Evolutionary conservation across 2,329 filamentous ascomycete genomes (phyloP).

Genomic region (Cladorrhinum sp.): DNA sequence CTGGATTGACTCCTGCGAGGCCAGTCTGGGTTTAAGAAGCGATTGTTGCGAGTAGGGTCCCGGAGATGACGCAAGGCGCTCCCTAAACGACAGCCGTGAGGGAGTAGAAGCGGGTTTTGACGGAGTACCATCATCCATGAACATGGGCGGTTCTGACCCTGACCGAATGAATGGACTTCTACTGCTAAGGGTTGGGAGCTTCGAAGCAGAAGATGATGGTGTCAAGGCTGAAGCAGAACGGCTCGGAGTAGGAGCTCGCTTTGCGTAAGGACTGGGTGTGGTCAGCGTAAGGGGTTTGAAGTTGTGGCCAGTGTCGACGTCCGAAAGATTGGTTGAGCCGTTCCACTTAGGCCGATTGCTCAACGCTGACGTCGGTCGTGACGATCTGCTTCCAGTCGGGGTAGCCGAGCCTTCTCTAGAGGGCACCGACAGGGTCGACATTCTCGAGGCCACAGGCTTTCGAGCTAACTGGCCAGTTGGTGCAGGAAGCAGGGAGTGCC

Average conservation of each 20-base stretch:
- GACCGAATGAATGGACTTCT: slow-evolving; percentile 48
- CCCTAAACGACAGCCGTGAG: slow-evolving; percentile 49
- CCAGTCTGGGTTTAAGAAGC: slow-evolving; percentile 44
- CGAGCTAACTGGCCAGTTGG: slow-evolving; percentile 40
- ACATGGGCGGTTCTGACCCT: slow-evolving; percentile 46
- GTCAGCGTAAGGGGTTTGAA: slow-evolving; percentile 62
- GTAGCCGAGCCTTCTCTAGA: slow-evolving; percentile 47
- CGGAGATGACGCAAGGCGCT: slow-evolving; percentile 46
- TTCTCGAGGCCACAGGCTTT: slow-evolving; percentile 42
- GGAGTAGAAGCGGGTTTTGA: slow-evolving; percentile 36
- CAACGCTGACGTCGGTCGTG: slow-evolving; percentile 45
- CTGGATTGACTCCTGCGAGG: slow-evolving; percentile 43
- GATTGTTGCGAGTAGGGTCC: slow-evolving; percentile 47
- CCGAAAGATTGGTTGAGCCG: slow-evolving; percentile 58
- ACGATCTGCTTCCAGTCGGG: slow-evolving; percentile 42
- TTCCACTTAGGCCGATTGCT: slow-evolving; percentile 71
- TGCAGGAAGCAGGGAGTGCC: slow-evolving; percentile 47
- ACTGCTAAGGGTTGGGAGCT: slow-evolving; percentile 40
- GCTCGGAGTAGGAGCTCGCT: slow-evolving; percentile 39
- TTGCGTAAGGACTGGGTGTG: slow-evolving; percentile 57
- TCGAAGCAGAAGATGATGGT: slow-evolving; percentile 41
- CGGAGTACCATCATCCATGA: slow-evolving; percentile 41
- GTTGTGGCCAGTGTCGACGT: slow-evolving; percentile 65
- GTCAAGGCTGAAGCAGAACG: slow-evolving; percentile 45
- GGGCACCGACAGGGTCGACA: slow-evolving; percentile 44